A percentile compares a stretch with the other conserved stretches of the same genome.
Evolutionary conservation across 2,329 filamentous ascomycete species (phyloP).

Genomic region (Aspergillus nomiae): DNA sequence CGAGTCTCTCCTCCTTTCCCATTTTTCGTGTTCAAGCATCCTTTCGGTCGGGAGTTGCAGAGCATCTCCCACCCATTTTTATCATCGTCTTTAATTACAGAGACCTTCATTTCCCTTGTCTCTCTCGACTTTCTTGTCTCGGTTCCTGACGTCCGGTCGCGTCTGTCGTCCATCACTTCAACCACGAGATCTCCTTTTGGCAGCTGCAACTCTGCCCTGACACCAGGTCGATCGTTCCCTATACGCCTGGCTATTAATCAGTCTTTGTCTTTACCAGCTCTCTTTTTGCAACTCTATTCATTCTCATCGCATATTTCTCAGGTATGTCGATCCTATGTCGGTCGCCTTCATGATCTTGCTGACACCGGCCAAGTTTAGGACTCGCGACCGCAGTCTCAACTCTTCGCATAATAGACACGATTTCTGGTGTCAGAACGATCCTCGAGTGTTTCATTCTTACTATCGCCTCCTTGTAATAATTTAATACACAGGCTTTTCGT

Average conservation of each 20-base stretch:
- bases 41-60: constrained; percentile 37
- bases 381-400: constrained; percentile 6
- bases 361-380: constrained; percentile 11
- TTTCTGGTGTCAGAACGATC: constrained; percentile 13
- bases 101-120: constrained; percentile 15
- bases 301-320: constrained; percentile 16
- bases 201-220: constrained; percentile 16
- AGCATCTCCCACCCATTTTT: constrained; percentile 34
- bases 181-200: constrained; percentile 6
- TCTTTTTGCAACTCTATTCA: not conserved
- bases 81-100: constrained; percentile 22
- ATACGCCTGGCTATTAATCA: constrained; percentile 22
- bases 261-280: constrained; percentile 16
- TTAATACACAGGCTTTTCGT: constrained; percentile 26
- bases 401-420: constrained; percentile 17
- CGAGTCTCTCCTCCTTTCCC: constrained; percentile 16
- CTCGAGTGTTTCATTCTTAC: constrained; percentile 18
- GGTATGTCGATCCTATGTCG: constrained; percentile 12
- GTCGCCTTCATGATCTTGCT: constrained; percentile 4
- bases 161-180: constrained; percentile 25
- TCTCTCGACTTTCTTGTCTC: constrained; percentile 24
- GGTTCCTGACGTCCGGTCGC: constrained; percentile 25
- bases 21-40: constrained; percentile 22
- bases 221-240: constrained; percentile 18
- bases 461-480: constrained; percentile 32